A percentile compares a stretch with the other conserved stretches of the same genome.
Evolutionary conservation across 495 filamentous ascomycete genomes (phyloP).

Genomic region (Penicillium maclennaniae): DNA sequence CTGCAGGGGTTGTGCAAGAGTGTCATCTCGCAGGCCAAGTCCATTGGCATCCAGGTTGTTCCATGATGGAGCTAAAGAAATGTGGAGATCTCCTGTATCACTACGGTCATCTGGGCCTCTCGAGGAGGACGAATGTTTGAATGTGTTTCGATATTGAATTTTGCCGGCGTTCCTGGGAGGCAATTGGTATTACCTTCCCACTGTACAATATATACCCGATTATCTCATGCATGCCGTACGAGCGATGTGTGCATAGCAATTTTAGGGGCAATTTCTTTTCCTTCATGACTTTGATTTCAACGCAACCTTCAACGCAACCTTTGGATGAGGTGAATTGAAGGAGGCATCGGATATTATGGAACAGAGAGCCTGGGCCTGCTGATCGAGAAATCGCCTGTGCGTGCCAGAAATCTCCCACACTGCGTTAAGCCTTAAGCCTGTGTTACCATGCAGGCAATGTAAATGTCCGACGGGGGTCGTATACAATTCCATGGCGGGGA

Average conservation of each 20-base stretch:
- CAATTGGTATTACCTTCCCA: neutral
- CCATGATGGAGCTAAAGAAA: conserved; percentile 42
- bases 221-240: conserved; percentile 10
- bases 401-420: neutral
- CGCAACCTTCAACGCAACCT: too few species aligned
- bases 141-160: conserved; percentile 4
- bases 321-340: neutral
- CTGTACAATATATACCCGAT: conserved; percentile 22
- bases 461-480: neutral
- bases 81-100: conserved; percentile 1
- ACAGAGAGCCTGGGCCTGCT: neutral
- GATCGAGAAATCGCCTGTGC: neutral
- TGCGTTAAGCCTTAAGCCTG: neutral
- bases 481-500: neutral
- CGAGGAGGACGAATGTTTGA: neutral
- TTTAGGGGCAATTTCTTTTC: neutral
- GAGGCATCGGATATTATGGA: neutral
- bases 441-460: neutral
- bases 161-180: conserved; percentile 13
- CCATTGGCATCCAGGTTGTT: conserved; percentile 78
- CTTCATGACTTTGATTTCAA: neutral
- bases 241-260: conserved; percentile 9
- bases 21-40: conserved; percentile 83
- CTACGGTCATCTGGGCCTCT: neutral
- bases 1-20: conserved; percentile 79